These are phyloP conservation scores for Fusarium hainanense DNA, from an alignment of 2,329 filamentous ascomycete species.

Conservation along the genomic window DNA sequence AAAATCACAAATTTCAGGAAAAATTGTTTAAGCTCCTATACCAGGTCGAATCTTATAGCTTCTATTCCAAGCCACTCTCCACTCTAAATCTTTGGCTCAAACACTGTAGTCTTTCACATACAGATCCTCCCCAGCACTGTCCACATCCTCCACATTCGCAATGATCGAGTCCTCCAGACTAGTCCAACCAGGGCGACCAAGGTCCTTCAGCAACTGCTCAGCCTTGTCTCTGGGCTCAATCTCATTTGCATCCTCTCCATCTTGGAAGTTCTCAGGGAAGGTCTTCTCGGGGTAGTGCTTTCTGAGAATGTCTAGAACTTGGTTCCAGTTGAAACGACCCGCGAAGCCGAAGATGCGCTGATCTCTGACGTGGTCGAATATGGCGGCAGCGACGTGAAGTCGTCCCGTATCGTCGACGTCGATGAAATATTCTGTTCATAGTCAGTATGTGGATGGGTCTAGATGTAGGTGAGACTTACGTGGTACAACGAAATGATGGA, in stretches of 20 bases:
- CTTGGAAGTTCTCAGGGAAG: constrained; percentile 42
- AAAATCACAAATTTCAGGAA: not conserved
- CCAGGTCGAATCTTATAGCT: no score
- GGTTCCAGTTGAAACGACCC: constrained; percentile 58
- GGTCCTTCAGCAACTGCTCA: constrained; percentile 12
- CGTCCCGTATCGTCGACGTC: constrained; percentile 61
- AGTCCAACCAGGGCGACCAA: constrained; percentile 30
- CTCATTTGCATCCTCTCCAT: constrained; percentile 21
- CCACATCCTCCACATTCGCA: not conserved
- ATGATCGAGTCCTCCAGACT: constrained; percentile 20
- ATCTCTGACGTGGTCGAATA: constrained; percentile 56
- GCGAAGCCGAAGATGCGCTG: constrained; percentile 67
- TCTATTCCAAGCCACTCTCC: rapidly evolving
- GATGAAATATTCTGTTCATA: constrained; percentile 55
- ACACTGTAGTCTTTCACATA: not conserved
- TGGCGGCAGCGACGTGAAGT: constrained; percentile 63
- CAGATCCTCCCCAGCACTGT: not conserved
- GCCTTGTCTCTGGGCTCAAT: constrained; percentile 27
- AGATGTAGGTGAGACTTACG: not conserved
- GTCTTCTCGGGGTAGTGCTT: constrained; percentile 34
- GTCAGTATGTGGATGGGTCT: rapidly evolving
- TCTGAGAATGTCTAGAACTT: constrained; percentile 49
- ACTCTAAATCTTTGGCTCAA: not conserved
- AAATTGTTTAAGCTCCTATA: rapidly evolving
- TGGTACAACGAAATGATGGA: not conserved